Percentiles rank a stretch among this genome's conserved stretches.
phyloP scores from a whole-genome alignment of 768 basidiomycete species.

The Polyporus arcularius region DNA sequence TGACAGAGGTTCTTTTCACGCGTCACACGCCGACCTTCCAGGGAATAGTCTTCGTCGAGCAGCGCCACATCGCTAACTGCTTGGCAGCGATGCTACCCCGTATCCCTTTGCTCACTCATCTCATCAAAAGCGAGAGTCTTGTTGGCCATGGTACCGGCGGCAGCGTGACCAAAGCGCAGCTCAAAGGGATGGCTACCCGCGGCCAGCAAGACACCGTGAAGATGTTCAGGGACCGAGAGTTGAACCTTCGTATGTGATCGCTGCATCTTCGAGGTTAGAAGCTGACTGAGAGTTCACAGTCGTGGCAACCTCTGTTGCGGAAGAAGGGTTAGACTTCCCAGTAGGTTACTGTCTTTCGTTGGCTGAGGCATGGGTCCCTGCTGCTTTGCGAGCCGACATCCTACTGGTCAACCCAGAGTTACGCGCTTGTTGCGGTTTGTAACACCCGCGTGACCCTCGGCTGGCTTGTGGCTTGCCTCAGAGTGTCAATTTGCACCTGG shows the following conservation, averaged over 20 bases:
- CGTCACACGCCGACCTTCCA: constrained; percentile 64
- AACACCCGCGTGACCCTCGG: constrained; percentile 2
- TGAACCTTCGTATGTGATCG: constrained; percentile 63
- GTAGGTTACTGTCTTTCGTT: constrained; percentile 39
- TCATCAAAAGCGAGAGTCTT: constrained; percentile 62
- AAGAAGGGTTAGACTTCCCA: constrained; percentile 91
- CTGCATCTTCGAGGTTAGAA: not conserved
- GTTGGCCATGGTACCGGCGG: constrained; percentile 65
- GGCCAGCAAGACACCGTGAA: constrained; percentile 62
- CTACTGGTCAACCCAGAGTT: constrained; percentile 10
- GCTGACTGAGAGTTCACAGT: constrained; percentile 39
- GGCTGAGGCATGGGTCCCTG: not conserved
- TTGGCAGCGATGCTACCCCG: constrained; percentile 65
- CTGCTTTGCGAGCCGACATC: constrained; percentile 6
- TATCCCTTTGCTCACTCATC: constrained; percentile 56
- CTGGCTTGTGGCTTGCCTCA: constrained; percentile 10
- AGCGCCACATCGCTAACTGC: constrained; percentile 75
- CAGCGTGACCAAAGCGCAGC: constrained; percentile 35
- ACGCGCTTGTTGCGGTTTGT: constrained; percentile 4
- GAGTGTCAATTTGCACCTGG: constrained; percentile 1
- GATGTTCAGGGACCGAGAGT: constrained; percentile 61
- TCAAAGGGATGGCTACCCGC: constrained; percentile 52
- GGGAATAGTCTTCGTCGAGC: constrained; percentile 85
- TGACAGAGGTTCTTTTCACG: constrained; percentile 61
- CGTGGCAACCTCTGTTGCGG: constrained; percentile 84